These are phyloP conservation scores for Coniochaeta hoffmannii DNA, from an alignment of 2,329 filamentous ascomycete genomes.

Conservation along the genomic window DNA sequence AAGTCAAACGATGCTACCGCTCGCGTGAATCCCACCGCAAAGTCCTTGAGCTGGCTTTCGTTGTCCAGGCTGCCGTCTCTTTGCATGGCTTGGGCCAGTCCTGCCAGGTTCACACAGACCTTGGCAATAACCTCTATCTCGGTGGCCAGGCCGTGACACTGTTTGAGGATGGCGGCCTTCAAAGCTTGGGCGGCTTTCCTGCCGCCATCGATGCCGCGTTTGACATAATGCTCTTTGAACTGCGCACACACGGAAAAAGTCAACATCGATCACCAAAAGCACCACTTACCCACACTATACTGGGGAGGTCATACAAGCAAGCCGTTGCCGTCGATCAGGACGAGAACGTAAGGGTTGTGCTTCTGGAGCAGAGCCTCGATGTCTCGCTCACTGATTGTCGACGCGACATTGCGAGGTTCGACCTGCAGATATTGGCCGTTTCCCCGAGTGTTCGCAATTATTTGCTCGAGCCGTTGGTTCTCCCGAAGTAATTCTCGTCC, in stretches of 20 bases:
- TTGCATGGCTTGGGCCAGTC: slow-evolving; percentile 41
- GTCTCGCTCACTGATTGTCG: slow-evolving; percentile 8
- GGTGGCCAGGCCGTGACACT: slow-evolving; percentile 40
- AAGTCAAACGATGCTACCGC: slow-evolving; percentile 54
- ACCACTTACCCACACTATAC: not conserved
- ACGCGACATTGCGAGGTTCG: slow-evolving; percentile 12
- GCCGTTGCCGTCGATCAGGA: slow-evolving; percentile 57
- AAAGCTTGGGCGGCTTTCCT: slow-evolving; percentile 44
- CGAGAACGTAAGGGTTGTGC: slow-evolving; percentile 50
- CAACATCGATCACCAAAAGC: not conserved
- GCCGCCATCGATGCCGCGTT: slow-evolving; percentile 47
- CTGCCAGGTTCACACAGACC: slow-evolving; percentile 46
- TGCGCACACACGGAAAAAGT: slow-evolving; percentile 19
- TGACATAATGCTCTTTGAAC: slow-evolving; percentile 51
- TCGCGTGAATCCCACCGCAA: slow-evolving; percentile 53
- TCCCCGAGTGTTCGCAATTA: slow-evolving; percentile 24
- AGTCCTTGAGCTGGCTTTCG: slow-evolving; percentile 43
- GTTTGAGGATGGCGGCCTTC: slow-evolving; percentile 36
- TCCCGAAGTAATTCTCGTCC: slow-evolving; percentile 43
- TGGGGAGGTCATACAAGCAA: slow-evolving; percentile 40
- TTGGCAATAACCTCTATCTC: slow-evolving; percentile 49
- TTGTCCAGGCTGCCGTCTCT: slow-evolving; percentile 38
- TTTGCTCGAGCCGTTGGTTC: slow-evolving; percentile 30
- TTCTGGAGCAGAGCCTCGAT: slow-evolving; percentile 28
- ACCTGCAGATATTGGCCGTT: slow-evolving; percentile 41